phyloP scores from a whole-genome alignment of 2,329 filamentous ascomycete genomes.

The Beauveria bassiana region DNA sequence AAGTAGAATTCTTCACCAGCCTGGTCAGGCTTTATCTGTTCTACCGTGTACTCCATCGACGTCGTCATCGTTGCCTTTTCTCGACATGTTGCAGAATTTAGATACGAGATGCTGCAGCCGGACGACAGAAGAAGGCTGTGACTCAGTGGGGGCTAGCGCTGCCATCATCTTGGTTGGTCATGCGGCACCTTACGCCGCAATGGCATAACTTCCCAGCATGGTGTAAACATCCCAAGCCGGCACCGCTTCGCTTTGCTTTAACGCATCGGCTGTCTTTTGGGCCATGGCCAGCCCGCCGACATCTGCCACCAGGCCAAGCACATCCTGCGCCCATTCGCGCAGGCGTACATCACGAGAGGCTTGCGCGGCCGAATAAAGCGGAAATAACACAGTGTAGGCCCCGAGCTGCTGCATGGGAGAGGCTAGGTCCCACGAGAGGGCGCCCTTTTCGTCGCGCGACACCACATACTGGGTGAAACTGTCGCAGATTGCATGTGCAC shows the following conservation, averaged over 20 bases:
- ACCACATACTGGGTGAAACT: slow-evolving; percentile 17
- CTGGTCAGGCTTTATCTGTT: background rate
- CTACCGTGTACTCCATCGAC: background rate
- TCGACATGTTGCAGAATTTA: background rate
- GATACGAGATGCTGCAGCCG: background rate
- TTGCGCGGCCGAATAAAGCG: slow-evolving; percentile 15
- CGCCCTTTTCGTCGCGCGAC: slow-evolving; percentile 5
- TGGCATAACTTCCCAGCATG: slow-evolving; percentile 20
- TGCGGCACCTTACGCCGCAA: slow-evolving; percentile 14
- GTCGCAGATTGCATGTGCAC: slow-evolving; percentile 13
- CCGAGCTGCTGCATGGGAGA: slow-evolving; percentile 16
- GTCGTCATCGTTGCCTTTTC: background rate
- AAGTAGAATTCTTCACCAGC: slow-evolving; percentile 3
- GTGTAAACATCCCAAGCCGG: slow-evolving; percentile 18
- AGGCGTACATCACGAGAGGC: slow-evolving; percentile 8
- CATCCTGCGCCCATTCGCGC: slow-evolving; percentile 13
- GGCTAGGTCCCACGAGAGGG: slow-evolving; percentile 11
- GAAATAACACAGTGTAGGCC: slow-evolving; percentile 15
- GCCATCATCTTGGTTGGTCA: background rate
- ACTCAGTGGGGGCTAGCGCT: background rate
- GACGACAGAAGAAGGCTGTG: background rate
- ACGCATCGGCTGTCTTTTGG: slow-evolving; percentile 9
- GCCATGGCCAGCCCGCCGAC: slow-evolving; percentile 14
- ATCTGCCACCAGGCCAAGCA: slow-evolving; percentile 15
- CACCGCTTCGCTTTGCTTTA: slow-evolving; percentile 3